Base-by-base conservation (phyloP, 2,329 filamentous ascomycete species). In the Coniochaeta sp. region DNA sequence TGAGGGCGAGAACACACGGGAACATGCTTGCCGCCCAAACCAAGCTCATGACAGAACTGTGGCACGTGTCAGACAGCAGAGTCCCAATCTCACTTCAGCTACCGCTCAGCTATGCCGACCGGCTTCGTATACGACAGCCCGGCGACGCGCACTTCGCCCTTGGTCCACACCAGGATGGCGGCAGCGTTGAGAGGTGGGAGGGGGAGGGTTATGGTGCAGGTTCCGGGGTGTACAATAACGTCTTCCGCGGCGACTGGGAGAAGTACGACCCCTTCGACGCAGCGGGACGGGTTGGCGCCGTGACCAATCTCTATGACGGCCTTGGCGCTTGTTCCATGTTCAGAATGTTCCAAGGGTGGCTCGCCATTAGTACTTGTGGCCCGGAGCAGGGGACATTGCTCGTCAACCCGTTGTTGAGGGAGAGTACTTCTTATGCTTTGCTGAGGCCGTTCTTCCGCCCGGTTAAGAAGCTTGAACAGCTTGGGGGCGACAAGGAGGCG, bases 311-410 rank as follows among this genome's bases (percentile, higher is more conserved):
- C 30, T 94, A 96, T 65, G 77, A 89, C 49, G 89, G 91, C 0
- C 77, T 90, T 0, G 91, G 91, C 0, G 84, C 87, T 1, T 95
- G 89, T 68, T 86, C 79, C 45, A 89, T 91, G 74, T 91, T 96
- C 68, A 80, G 92, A 32, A 87, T 90, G 77, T 92, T 89, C 66
- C 91, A 96, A 69, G 91, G 90, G 16, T 96, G 91, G 91, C 68
- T 96, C 50, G 81, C 80, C 54, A 85, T 96, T 77, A 90, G 85
- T 53, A 71, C 74, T n/a, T 86, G 83, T 0, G 82, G 77, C 0
- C 87, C 89, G 0, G 76, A 77, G 5, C 85, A 95, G 69, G 91
- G 91, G 1, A 94, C 91, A 0, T 69, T 96, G 50, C 76, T 89
- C 40, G 87, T 96, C 2, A 91, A 91, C 60, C 91, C 91, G 0